These are phyloP conservation scores for Pseudogymnoascus sp. DNA, from an alignment of 2,329 filamentous ascomycete genomes.

Conservation along the genomic window DNA sequence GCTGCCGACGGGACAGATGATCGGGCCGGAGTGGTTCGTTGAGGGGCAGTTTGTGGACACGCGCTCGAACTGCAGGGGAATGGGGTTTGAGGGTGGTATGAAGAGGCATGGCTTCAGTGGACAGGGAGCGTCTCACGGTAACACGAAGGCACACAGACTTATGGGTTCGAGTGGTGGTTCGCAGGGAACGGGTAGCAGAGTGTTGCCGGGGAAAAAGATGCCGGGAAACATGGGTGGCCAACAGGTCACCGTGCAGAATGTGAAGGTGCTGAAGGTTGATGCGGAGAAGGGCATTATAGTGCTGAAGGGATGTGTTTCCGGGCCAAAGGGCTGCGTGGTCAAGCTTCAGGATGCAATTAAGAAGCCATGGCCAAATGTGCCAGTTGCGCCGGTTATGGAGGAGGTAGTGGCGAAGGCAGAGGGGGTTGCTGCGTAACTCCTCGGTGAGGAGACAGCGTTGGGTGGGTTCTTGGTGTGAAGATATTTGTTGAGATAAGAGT, in stretches of 20 bases:
- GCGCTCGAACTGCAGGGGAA: conserved; percentile 69
- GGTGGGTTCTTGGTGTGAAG: conserved; percentile 2
- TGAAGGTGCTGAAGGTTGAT: conserved; percentile 83
- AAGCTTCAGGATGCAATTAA: conserved; percentile 86
- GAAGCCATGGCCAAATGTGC: conserved; percentile 63
- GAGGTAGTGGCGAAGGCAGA: conserved; percentile 36
- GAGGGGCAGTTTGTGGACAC: conserved; percentile 88
- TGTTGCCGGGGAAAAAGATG: conserved; percentile 96
- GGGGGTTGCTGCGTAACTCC: conserved; percentile 30
- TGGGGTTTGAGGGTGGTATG: conserved; percentile 96
- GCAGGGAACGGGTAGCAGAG: conserved; percentile 86
- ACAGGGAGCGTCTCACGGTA: conserved; percentile 88
- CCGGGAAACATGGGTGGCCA: conserved; percentile 90
- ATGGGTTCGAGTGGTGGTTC: conserved; percentile 85
- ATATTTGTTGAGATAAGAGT: conserved; percentile 6
- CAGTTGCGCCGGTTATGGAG: conserved; percentile 44
- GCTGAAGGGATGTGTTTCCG: conserved; percentile 77
- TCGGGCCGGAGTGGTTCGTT: conserved; percentile 85
- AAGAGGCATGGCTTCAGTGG: conserved; percentile 87
- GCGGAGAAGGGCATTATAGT: conserved; percentile 79
- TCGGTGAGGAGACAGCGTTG: not conserved
- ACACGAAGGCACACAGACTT: conserved; percentile 85
- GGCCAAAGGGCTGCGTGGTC: conserved; percentile 79
- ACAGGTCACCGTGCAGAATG: conserved; percentile 81
- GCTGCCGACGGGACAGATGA: conserved; percentile 63